These are phyloP conservation scores for Oryza coarctata DNA, from an alignment of 176 grass and related monocot species.

Conservation along the genomic window DNA sequence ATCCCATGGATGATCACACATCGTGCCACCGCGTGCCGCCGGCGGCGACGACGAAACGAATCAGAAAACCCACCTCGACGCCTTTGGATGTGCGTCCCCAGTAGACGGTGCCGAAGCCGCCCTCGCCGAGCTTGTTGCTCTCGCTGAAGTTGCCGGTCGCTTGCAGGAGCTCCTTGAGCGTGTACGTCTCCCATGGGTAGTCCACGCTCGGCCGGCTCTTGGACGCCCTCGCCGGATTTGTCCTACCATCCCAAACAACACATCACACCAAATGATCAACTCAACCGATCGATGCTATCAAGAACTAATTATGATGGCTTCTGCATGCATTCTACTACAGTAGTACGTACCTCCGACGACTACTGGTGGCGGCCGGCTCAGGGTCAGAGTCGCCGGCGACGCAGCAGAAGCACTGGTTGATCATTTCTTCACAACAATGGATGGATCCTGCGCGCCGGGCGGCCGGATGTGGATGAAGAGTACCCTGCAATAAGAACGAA, in stretches of 20 bases:
- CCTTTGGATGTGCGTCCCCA: slow-evolving; percentile 60
- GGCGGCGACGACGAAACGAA: neutral
- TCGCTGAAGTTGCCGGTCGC: slow-evolving; percentile 73
- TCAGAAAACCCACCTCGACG: slow-evolving; percentile 48
- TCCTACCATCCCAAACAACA: neutral
- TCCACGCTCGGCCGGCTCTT: slow-evolving; percentile 42
- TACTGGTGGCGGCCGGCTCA: neutral
- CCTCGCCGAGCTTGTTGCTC: slow-evolving; percentile 67
- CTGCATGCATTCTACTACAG: neutral
- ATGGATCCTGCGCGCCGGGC: too few species aligned
- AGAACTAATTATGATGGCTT: too few species aligned
- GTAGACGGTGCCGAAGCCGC: slow-evolving; percentile 77
- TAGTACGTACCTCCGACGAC: slow-evolving; percentile 23
- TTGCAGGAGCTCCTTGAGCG: slow-evolving; percentile 60
- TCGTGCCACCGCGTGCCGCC: too few species aligned
- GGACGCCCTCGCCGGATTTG: slow-evolving; percentile 22
- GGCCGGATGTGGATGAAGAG: too few species aligned
- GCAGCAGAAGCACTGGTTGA: slow-evolving; percentile 56
- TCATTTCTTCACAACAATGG: slow-evolving; percentile 26
- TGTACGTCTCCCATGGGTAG: slow-evolving; percentile 77
- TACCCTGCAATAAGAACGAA: neutral
- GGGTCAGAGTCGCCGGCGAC: slow-evolving; percentile 36
- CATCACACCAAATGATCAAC: neutral
- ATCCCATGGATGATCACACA: too few species aligned
- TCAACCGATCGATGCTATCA: neutral